A percentile compares a stretch with the other conserved stretches of the same genome.
These are phyloP conservation scores for Tetradesmus lagerheimii DNA, from an alignment of 139 green algal genomes.

Conservation along the genomic window DNA sequence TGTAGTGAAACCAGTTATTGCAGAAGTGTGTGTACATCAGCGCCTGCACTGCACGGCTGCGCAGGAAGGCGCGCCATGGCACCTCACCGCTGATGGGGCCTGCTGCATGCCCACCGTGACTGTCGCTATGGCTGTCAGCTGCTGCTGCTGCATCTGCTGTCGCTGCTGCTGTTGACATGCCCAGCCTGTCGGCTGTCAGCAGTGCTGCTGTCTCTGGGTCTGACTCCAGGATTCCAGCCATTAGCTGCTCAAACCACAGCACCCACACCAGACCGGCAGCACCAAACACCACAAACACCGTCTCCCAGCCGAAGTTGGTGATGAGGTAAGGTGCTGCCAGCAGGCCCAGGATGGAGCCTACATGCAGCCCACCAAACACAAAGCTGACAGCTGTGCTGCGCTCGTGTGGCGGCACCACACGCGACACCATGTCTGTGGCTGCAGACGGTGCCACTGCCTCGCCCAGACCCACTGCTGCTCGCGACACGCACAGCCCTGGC, in stretches of 20 bases:
- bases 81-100: slow-evolving; percentile 53
- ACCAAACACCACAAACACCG: slow-evolving; percentile 93
- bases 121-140: slow-evolving; percentile 7
- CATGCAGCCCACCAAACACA: slow-evolving; percentile 95
- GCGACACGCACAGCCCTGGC: slow-evolving; percentile 77
- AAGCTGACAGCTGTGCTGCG: slow-evolving; percentile 86
- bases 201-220: slow-evolving; percentile 61
- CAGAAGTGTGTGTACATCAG: slow-evolving; percentile 96
- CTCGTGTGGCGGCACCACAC: slow-evolving; percentile 75
- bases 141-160: background rate
- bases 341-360: slow-evolving; percentile 90
- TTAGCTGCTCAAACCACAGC: slow-evolving; percentile 81
- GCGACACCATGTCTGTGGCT: slow-evolving; percentile 93
- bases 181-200: slow-evolving; percentile 11
- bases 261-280: slow-evolving; percentile 85
- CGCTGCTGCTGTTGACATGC: background rate
- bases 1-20: slow-evolving; percentile 97
- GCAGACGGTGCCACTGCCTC: slow-evolving; percentile 92
- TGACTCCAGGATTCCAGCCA: slow-evolving; percentile 48
- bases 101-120: slow-evolving; percentile 1
- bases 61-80: slow-evolving; percentile 92
- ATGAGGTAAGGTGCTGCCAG: slow-evolving; percentile 85
- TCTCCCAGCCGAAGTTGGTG: slow-evolving; percentile 83
- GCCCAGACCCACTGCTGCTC: slow-evolving; percentile 91
- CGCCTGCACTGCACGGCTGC: slow-evolving; percentile 74